A percentile compares a stretch with the other conserved stretches of the same genome.
Evolutionary conservation across 2,329 filamentous ascomycete genomes (phyloP).

Genomic region (Trichophyton simii): DNA sequence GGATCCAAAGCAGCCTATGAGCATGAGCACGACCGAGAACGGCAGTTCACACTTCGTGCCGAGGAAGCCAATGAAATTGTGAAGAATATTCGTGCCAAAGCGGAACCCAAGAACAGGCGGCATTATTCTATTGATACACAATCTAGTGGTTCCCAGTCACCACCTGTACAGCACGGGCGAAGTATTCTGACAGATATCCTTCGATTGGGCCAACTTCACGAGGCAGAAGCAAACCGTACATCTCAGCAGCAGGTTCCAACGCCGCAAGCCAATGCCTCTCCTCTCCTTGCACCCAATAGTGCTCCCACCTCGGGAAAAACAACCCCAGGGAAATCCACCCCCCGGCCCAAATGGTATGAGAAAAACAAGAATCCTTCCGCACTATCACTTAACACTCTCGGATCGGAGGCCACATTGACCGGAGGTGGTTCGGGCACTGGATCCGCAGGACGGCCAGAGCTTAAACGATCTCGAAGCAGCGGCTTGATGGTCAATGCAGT

Average conservation of each 20-base stretch:
- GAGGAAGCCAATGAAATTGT: neutral
- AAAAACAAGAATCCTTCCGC: slow-evolving; percentile 27
- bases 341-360: slow-evolving; percentile 27
- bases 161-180: neutral
- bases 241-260: neutral
- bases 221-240: slow-evolving; percentile 14
- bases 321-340: neutral
- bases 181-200: slow-evolving; percentile 1
- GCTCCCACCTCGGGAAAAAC: neutral
- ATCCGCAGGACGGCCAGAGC: slow-evolving; percentile 13
- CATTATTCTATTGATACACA: neutral
- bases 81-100: neutral
- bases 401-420: slow-evolving; percentile 9
- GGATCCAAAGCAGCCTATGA: neutral
- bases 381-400: slow-evolving; percentile 20
- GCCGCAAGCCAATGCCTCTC: neutral
- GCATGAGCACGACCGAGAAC: neutral
- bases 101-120: neutral
- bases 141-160: neutral
- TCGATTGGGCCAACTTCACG: slow-evolving; percentile 17
- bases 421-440: neutral
- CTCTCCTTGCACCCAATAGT: slow-evolving; percentile 14
- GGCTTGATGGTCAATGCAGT: slow-evolving; percentile 19
- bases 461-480: slow-evolving; percentile 28
- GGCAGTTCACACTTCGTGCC: neutral